Evolutionary conservation across 1,139 yeast species (phyloP).

Genomic region (Sugiyamaella japonica): DNA sequence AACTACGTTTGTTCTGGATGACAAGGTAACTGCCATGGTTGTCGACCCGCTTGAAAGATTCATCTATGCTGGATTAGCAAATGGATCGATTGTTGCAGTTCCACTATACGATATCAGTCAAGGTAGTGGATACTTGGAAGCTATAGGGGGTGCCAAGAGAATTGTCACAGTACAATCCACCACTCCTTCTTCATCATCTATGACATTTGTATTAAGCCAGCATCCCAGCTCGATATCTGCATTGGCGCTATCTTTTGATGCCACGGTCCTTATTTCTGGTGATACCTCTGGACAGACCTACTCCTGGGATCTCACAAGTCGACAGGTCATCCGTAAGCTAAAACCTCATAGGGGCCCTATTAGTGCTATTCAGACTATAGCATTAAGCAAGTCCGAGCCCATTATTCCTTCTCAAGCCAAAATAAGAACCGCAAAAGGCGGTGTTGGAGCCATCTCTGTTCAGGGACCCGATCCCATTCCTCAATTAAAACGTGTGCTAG

Average conservation of each 20-base stretch:
- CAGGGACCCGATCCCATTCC: constrained; percentile 29
- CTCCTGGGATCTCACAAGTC: constrained; percentile 71
- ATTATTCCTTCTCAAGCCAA: constrained; percentile 16
- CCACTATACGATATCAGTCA: constrained; percentile 55
- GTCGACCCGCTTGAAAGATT: constrained; percentile 84
- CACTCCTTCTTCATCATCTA: constrained; percentile 16
- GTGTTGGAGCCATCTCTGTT: constrained; percentile 1
- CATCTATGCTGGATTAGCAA: constrained; percentile 64
- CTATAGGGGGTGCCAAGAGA: constrained; percentile 60
- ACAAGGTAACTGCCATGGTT: constrained; percentile 57
- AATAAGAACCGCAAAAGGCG: constrained; percentile 16
- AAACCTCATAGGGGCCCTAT: constrained; percentile 48
- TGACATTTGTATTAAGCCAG: constrained; percentile 28
- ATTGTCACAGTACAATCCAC: constrained; percentile 35
- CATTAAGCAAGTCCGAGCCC: constrained; percentile 9
- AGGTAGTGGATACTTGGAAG: constrained; percentile 48
- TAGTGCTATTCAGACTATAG: constrained; percentile 23
- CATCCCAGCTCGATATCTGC: constrained; percentile 48
- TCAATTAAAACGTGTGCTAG: constrained; percentile 32
- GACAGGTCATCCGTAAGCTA: constrained; percentile 69
- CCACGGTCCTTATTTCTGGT: constrained; percentile 71
- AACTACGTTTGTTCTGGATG: constrained; percentile 69
- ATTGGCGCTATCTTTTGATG: constrained; percentile 69
- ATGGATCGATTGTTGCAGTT: constrained; percentile 62
- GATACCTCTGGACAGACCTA: constrained; percentile 67